Base-by-base conservation (phyloP, 176 grass and related monocot genomes). In the Elaeis guineensis region DNA sequence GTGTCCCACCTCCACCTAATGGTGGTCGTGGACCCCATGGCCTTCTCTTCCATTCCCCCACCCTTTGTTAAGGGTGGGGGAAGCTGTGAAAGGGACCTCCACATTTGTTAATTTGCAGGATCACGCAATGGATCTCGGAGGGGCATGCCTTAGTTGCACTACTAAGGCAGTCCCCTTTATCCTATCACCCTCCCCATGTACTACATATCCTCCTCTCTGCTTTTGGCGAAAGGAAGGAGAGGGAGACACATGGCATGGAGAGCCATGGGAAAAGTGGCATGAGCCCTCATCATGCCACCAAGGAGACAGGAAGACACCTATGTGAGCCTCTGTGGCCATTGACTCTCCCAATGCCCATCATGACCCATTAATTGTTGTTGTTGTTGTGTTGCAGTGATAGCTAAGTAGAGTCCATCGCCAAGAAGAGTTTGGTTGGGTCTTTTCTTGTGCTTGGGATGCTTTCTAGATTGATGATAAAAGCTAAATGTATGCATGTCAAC, bases 401-500 rank as follows among this genome's bases (percentile, higher is more conserved):
- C 35, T 44, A 44, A 44, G 35, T 9, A 44, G 35, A 44, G 35
- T 2, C 35, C 35, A 44, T 44, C 11, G 35, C 35, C 9, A 44
- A 44, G 35, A 44, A 44, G 8, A 12, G 35, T 44, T 44, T 44
- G 35, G 11, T 44, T 44, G 35, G 11, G 11, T 44, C 35, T 44
- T 61, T 50, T 58, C 66, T 69, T 72, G 61, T 20, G 59, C 44
- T 79, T 59, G 35, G 67, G 19, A 59, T 71, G 35, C 68, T 57
- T 71, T 78, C 17, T 24, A 17, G 17, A 63, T 3, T 21, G 75
- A 78, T 71, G 60, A 73, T 71, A 73, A 59, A 72, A 72, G 39
- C 50, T 28, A 18, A 57, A 49, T 65, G 52, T 73, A 54, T 57
- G 76, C 77, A 80, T 68, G 69, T 62, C 77, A 73, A 80, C 69